Percentiles rank a stretch among this genome's conserved stretches.
Evolutionary conservation across 2,329 filamentous ascomycete species (phyloP).

Genomic region (Colletotrichum scovillei): DNA sequence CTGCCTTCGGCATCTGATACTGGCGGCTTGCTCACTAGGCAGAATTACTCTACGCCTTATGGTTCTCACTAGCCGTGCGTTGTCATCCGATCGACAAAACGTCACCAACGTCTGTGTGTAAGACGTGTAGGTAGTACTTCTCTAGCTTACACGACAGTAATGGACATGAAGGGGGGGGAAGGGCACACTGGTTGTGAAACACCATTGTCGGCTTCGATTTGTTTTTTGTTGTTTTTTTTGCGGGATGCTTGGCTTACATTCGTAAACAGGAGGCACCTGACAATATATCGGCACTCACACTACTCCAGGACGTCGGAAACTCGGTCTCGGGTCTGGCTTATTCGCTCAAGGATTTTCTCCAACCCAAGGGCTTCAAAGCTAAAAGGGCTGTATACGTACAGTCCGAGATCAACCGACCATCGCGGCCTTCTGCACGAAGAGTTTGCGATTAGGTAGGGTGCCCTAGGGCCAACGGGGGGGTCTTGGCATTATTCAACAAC

Average conservation of each 20-base stretch:
- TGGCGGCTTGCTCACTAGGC: neutral
- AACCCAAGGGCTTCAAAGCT: too few species aligned
- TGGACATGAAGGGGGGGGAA: neutral
- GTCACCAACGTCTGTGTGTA: constrained; percentile 1
- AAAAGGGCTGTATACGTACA: neutral
- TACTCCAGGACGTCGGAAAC: neutral
- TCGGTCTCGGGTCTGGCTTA: neutral
- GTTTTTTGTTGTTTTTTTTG: too few species aligned
- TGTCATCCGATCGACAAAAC: constrained; percentile 16
- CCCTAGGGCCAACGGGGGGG: neutral
- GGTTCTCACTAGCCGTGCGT: neutral
- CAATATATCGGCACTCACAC: neutral
- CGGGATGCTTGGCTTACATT: neutral
- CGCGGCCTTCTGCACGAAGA: neutral
- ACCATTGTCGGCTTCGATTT: neutral
- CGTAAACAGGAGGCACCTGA: too few species aligned
- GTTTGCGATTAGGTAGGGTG: neutral
- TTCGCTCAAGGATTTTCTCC: neutral
- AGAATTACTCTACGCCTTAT: neutral
- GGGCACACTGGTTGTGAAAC: constrained; percentile 13
- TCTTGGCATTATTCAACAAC: constrained; percentile 2
- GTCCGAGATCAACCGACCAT: neutral
- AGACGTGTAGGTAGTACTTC: neutral
- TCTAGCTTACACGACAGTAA: neutral
- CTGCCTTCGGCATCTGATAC: neutral